Conservation (phyloP, 164 flowering plant species). For the Umbellularia californica region DNA sequence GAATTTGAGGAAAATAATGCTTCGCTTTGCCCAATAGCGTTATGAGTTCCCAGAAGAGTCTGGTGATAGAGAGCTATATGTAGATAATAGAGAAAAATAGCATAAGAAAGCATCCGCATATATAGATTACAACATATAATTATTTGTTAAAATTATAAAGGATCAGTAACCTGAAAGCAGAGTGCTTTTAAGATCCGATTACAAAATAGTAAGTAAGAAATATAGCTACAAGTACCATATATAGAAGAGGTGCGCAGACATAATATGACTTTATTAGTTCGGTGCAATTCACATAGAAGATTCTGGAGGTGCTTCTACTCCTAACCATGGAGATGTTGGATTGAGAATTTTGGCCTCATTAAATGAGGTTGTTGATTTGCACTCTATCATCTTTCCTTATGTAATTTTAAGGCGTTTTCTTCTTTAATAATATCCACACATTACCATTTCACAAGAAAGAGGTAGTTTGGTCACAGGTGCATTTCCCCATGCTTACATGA, state of each 20-base stretch:
- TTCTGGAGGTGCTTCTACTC: too few relatives aligned
- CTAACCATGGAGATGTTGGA: too few relatives aligned
- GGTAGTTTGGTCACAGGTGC: too few relatives aligned
- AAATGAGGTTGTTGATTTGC: too few relatives aligned
- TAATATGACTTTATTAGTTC: too few relatives aligned
- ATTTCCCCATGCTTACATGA: too few relatives aligned
- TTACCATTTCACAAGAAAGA: too few relatives aligned
- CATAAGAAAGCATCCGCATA: slow-evolving; percentile 35
- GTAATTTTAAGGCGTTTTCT: too few relatives aligned
- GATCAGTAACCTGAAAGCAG: slow-evolving; percentile 1
- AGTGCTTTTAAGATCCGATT: neutral
- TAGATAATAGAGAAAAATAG: slow-evolving; percentile 55
- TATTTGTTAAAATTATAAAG: slow-evolving; percentile 6
- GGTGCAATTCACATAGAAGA: too few relatives aligned
- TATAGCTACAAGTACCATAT: neutral
- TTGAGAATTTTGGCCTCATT: too few relatives aligned
- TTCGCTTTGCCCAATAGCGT: slow-evolving; percentile 77
- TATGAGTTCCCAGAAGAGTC: slow-evolving; percentile 67
- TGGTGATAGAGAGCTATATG: slow-evolving; percentile 81
- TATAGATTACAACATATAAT: slow-evolving; percentile 23
- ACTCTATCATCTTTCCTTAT: too few relatives aligned
- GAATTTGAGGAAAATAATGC: slow-evolving; percentile 72
- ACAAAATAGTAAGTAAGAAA: neutral
- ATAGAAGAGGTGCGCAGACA: neutral
- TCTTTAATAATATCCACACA: too few relatives aligned